Evolutionary conservation across 1,139 yeast species (phyloP).

Genomic region (Saccharomyces hybrid): DNA sequence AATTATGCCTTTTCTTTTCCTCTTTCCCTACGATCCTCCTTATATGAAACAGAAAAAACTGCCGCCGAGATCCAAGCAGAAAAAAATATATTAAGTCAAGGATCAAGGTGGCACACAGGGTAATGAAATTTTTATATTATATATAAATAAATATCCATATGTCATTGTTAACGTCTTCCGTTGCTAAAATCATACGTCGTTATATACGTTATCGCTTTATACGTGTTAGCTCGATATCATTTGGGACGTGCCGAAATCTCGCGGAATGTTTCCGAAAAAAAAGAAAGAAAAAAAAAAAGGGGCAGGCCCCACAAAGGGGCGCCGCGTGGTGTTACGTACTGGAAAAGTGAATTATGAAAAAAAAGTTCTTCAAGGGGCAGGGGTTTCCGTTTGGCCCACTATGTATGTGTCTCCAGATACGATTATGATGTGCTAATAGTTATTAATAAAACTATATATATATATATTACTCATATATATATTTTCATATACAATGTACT

Average conservation of each 20-base stretch:
- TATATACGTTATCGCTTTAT: background rate
- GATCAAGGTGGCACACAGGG: background rate
- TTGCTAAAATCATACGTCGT: background rate
- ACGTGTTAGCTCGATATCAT: background rate
- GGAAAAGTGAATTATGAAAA: background rate
- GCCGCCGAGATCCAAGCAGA: slow-evolving; percentile 1
- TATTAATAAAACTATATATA: background rate
- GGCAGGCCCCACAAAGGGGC: background rate
- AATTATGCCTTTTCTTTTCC: background rate
- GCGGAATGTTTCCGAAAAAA: background rate
- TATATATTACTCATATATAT: background rate
- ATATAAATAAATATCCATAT: too few relatives aligned
- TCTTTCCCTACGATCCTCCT: background rate
- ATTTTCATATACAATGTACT: background rate
- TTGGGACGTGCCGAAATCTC: background rate
- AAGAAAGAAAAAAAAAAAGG: background rate
- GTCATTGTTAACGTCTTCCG: background rate
- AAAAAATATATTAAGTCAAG: background rate
- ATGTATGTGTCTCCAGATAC: background rate
- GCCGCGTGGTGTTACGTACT: background rate
- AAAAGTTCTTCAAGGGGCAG: background rate
- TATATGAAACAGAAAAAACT: background rate
- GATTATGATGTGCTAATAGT: background rate
- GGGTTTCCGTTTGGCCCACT: background rate
- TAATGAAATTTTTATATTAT: background rate